These are phyloP conservation scores for Prunus salicina DNA, from an alignment of 306 rosid species.

Conservation along the genomic window DNA sequence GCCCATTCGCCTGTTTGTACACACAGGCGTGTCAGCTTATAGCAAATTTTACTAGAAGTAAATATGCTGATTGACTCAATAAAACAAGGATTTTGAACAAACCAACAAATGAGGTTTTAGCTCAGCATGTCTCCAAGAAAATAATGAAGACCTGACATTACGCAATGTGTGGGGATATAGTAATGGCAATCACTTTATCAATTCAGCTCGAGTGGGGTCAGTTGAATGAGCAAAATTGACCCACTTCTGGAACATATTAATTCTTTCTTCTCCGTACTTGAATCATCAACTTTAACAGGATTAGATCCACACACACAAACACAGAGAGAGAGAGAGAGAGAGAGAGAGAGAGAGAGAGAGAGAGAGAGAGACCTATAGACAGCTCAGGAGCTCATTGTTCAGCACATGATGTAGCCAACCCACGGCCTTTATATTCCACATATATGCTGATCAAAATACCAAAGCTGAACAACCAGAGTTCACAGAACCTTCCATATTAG, in stretches of 20 bases:
- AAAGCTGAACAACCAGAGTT: neutral
- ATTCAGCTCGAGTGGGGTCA: slow-evolving; percentile 10
- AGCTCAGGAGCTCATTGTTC: slow-evolving; percentile 15
- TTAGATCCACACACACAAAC: slow-evolving; percentile 9
- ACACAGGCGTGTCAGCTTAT: neutral
- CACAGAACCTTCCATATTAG: slow-evolving; percentile 12
- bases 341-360: slow-evolving; percentile 12
- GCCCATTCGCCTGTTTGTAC: neutral
- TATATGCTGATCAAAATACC: slow-evolving; percentile 6
- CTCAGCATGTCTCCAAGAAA: slow-evolving; percentile 3
- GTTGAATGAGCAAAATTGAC: slow-evolving; percentile 21
- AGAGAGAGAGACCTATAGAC: slow-evolving; percentile 26
- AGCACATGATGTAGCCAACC: slow-evolving; percentile 15
- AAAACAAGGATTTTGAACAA: neutral
- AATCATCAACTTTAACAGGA: slow-evolving; percentile 4
- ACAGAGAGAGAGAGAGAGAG: slow-evolving; percentile 10
- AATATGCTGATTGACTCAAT: neutral
- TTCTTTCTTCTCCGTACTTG: slow-evolving; percentile 14
- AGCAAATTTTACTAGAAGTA: neutral
- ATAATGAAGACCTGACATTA: neutral
- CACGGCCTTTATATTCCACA: neutral
- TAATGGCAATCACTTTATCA: slow-evolving; percentile 15
- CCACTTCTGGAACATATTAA: slow-evolving; percentile 31
- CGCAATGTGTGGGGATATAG: slow-evolving; percentile 11
- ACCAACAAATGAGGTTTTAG: neutral